phyloP scores from a whole-genome alignment of 2,329 filamentous ascomycete genomes.

The Monilinia fructicola region DNA sequence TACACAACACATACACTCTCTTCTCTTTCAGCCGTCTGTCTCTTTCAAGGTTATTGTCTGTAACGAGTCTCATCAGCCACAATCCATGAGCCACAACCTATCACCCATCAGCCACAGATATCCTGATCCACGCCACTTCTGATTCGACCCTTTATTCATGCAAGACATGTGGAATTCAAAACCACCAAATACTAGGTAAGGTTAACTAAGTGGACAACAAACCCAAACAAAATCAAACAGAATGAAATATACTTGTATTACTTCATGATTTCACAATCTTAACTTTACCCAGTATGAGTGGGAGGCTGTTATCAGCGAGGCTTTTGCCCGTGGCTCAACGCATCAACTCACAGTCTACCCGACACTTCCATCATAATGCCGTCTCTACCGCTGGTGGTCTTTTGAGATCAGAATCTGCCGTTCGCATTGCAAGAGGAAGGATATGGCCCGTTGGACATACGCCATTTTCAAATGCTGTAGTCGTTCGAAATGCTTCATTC shows the following conservation, averaged over 20 bases:
- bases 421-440: slow-evolving; percentile 60
- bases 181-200: not conserved
- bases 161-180: slow-evolving; percentile 19
- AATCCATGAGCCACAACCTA: not conserved
- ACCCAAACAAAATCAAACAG: slow-evolving; percentile 23
- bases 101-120: slow-evolving; percentile 10
- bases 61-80: not conserved
- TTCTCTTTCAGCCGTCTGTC: too few relatives aligned
- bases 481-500: slow-evolving; percentile 63
- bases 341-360: slow-evolving; percentile 54
- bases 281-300: slow-evolving; percentile 39
- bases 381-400: slow-evolving; percentile 66
- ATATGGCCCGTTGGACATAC: slow-evolving; percentile 77
- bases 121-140: slow-evolving; percentile 29
- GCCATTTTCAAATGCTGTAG: slow-evolving; percentile 77
- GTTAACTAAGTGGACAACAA: slow-evolving; percentile 20
- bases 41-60: too few relatives aligned
- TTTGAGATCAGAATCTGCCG: slow-evolving; percentile 62
- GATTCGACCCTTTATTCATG: slow-evolving; percentile 23
- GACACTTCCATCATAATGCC: slow-evolving; percentile 59
- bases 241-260: slow-evolving; percentile 14
- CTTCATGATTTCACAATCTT: slow-evolving; percentile 21
- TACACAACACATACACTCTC: too few relatives aligned
- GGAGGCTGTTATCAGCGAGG: slow-evolving; percentile 69
- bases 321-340: slow-evolving; percentile 66